Conservation (phyloP, 768 basidiomycete species). For the Termitomyces sp. region DNA sequence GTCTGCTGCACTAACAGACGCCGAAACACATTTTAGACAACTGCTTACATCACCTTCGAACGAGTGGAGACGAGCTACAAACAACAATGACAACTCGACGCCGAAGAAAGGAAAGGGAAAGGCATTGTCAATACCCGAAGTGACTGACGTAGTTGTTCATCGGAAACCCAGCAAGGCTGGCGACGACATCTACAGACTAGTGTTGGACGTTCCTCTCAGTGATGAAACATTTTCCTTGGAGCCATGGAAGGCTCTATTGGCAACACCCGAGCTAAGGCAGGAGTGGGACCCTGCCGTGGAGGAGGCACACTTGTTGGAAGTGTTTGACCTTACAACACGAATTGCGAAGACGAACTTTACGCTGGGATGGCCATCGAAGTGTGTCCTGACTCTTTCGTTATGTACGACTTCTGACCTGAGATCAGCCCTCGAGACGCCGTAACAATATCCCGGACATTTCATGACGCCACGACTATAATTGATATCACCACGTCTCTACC, state of each 20-base stretch:
- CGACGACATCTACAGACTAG: slow-evolving; percentile 76
- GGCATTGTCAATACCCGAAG: slow-evolving; percentile 48
- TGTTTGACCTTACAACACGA: slow-evolving; percentile 81
- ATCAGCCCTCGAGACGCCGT: slow-evolving; percentile 88
- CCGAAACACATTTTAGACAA: slow-evolving; percentile 75
- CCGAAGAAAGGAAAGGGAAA: slow-evolving; percentile 64
- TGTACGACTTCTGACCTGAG: slow-evolving; percentile 9
- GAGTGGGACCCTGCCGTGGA: slow-evolving; percentile 96
- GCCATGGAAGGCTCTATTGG: slow-evolving; percentile 76
- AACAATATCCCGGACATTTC: slow-evolving; percentile 84
- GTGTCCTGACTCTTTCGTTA: slow-evolving; percentile 28
- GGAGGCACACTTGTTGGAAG: slow-evolving; percentile 75
- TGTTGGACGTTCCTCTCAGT: slow-evolving; percentile 71
- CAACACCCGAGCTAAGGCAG: slow-evolving; percentile 82
- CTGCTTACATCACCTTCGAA: slow-evolving; percentile 67
- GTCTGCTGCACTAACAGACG: slow-evolving; percentile 70
- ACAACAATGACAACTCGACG: slow-evolving; percentile 33
- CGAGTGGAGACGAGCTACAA: slow-evolving; percentile 81
- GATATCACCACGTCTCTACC: slow-evolving; percentile 94
- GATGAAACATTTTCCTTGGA: slow-evolving; percentile 67
- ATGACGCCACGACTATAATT: slow-evolving; percentile 79
- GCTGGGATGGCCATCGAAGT: slow-evolving; percentile 97
- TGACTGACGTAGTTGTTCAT: slow-evolving; percentile 75
- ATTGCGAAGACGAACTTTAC: slow-evolving; percentile 90
- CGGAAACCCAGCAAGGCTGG: slow-evolving; percentile 66